Evolutionary conservation across 805 yeast genomes (phyloP).

Genomic region (Jamesozyma hellenica): DNA sequence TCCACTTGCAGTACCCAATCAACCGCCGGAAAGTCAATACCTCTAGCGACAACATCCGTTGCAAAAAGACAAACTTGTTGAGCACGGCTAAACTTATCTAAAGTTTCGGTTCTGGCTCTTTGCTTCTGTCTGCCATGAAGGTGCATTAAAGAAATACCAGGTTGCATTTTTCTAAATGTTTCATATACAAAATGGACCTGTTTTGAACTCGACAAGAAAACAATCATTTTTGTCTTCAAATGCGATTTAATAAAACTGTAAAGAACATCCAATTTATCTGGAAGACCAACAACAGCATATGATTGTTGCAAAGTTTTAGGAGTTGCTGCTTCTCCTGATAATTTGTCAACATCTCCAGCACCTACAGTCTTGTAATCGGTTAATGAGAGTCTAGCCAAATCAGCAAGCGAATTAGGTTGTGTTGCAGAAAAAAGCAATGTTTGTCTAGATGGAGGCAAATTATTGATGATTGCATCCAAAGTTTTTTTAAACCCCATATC

Average conservation of each 20-base stretch:
- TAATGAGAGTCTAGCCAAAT: slow-evolving; percentile 61
- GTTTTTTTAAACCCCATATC: slow-evolving; percentile 90
- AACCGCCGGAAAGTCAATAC: slow-evolving; percentile 83
- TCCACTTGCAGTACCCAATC: slow-evolving; percentile 94
- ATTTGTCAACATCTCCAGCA: slow-evolving; percentile 40
- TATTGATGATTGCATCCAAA: slow-evolving; percentile 67
- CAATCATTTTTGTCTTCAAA: slow-evolving; percentile 67
- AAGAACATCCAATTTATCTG: slow-evolving; percentile 74
- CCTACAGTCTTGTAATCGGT: slow-evolving; percentile 40
- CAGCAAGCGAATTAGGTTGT: slow-evolving; percentile 71
- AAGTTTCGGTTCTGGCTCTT: slow-evolving; percentile 75
- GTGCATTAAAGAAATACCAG: slow-evolving; percentile 81
- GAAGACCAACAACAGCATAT: slow-evolving; percentile 58
- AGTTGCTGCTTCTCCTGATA: slow-evolving; percentile 48
- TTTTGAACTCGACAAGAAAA: slow-evolving; percentile 77
- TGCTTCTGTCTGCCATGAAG: slow-evolving; percentile 87
- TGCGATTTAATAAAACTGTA: slow-evolving; percentile 84
- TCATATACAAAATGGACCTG: slow-evolving; percentile 88
- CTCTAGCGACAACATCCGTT: slow-evolving; percentile 87
- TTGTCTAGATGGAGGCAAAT: slow-evolving; percentile 72
- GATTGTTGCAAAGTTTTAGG: slow-evolving; percentile 83
- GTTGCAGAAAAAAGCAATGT: slow-evolving; percentile 83
- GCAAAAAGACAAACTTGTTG: slow-evolving; percentile 77
- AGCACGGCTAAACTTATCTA: slow-evolving; percentile 65
- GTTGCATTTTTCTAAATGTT: slow-evolving; percentile 75